These are phyloP conservation scores for Ulvella scutata DNA, from an alignment of 139 green algal species.

Conservation along the genomic window DNA sequence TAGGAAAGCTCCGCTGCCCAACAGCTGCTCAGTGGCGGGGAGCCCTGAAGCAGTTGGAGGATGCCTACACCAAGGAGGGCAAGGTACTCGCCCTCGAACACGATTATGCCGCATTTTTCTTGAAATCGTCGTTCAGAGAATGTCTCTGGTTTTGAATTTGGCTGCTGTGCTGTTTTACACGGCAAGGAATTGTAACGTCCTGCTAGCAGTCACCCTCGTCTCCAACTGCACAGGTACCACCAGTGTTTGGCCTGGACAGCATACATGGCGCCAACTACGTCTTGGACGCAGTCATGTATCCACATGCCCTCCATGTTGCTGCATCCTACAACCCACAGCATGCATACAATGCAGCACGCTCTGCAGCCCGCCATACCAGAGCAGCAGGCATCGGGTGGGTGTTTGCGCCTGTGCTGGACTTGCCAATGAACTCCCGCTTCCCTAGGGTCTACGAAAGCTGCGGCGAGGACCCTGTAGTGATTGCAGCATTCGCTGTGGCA, in stretches of 20 bases:
- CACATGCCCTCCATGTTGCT: background rate
- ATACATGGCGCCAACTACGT: background rate
- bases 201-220: too few species aligned
- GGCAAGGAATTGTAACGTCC: too few species aligned
- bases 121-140: too few species aligned
- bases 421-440: background rate
- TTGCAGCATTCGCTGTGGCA: background rate
- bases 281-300: background rate
- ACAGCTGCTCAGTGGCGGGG: background rate
- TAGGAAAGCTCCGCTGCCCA: background rate
- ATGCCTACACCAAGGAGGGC: background rate
- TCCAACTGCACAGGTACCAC: background rate
- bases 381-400: background rate
- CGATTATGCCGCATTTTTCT: too few species aligned
- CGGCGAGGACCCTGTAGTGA: background rate
- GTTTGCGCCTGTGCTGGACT: background rate
- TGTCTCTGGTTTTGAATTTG: too few species aligned
- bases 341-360: background rate
- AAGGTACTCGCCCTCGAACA: too few species aligned
- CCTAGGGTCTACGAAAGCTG: background rate
- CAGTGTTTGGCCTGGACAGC: background rate
- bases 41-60: background rate
- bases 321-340: background rate
- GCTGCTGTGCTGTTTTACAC: too few species aligned
- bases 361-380: background rate